These are phyloP conservation scores for Cydonia oblonga DNA, from an alignment of 331 rosid genomes.

Conservation along the genomic window DNA sequence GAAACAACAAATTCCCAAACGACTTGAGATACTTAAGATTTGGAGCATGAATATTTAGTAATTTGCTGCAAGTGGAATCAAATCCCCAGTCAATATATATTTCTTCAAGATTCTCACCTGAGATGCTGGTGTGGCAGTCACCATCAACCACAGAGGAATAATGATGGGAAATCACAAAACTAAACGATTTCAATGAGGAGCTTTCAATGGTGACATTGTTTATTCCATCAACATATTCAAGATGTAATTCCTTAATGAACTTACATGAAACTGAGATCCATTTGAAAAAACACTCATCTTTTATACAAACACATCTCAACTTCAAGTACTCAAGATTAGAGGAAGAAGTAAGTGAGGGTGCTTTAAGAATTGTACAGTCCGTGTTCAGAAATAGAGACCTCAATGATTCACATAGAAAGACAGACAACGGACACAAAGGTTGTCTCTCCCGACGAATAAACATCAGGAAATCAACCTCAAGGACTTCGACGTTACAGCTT, in stretches of 20 bases:
- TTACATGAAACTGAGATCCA: neutral
- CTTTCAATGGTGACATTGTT: neutral
- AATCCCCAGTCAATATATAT: too few species aligned
- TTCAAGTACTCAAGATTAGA: neutral
- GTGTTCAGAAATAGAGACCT: neutral
- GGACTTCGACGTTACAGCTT: slow-evolving; percentile 1
- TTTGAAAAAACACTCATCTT: neutral
- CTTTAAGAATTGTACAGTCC: neutral
- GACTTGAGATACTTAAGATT: neutral
- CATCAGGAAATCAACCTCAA: neutral
- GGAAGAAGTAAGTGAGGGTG: neutral
- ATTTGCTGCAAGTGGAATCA: too few species aligned
- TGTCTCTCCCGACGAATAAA: too few species aligned
- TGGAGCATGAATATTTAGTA: neutral
- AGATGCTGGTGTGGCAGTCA: neutral
- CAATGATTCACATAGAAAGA: neutral
- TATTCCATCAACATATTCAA: neutral
- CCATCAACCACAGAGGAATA: too few species aligned
- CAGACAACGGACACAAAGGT: neutral
- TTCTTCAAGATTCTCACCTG: neutral
- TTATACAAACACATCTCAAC: neutral
- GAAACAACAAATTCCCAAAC: neutral
- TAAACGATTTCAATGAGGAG: neutral
- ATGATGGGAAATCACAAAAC: too few species aligned
- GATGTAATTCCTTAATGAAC: neutral